Evolutionary conservation across 2,329 filamentous ascomycete genomes (phyloP).

Genomic region (Didymellaceae sp.): DNA sequence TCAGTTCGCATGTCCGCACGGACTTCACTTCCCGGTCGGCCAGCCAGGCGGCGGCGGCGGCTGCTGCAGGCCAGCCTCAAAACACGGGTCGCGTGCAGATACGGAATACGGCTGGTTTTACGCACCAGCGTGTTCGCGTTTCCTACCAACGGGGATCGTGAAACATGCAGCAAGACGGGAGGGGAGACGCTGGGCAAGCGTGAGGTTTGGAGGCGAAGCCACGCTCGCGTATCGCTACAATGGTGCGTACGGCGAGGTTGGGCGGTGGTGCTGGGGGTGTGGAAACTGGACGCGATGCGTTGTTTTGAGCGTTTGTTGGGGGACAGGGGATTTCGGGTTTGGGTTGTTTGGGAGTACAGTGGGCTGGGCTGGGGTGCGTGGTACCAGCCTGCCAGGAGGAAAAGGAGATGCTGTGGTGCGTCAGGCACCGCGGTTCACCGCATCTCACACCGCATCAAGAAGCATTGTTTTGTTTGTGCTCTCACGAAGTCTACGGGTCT

Average conservation of each 20-base stretch:
- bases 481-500: no score
- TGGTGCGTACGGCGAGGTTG: background rate
- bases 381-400: background rate
- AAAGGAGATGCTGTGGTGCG: background rate
- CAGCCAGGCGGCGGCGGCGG: no score
- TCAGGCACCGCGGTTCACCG: background rate
- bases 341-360: background rate
- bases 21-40: background rate
- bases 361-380: background rate
- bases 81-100: background rate
- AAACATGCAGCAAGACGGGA: background rate
- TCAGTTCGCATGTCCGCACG: slow-evolving; percentile 15
- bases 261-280: background rate
- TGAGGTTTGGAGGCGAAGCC: no score
- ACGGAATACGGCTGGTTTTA: background rate
- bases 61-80: no score
- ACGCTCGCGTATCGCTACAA: background rate
- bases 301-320: slow-evolving; percentile 1
- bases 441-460: no score
- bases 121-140: slow-evolving; percentile 4
- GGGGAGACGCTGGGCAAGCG: background rate
- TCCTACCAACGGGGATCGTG: slow-evolving; percentile 3
- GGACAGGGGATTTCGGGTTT: background rate
- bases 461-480: background rate
- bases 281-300: background rate